A percentile compares a stretch with the other conserved stretches of the same genome.
These are phyloP conservation scores for Wickerhamiella parazyma DNA, from an alignment of 805 yeast genomes.

Conservation along the genomic window DNA sequence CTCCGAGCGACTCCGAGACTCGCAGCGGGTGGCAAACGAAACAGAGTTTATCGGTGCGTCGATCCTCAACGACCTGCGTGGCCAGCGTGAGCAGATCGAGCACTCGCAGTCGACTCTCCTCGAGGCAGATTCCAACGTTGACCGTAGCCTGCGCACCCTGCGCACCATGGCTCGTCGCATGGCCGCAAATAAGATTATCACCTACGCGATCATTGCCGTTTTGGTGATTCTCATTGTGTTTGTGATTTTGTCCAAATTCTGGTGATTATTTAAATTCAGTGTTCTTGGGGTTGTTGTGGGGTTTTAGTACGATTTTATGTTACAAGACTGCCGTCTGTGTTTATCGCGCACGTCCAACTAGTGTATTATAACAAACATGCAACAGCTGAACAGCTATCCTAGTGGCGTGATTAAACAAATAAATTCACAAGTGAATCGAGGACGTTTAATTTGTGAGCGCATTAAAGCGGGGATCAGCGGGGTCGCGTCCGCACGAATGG, in stretches of 20 bases:
- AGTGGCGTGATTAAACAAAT: too few relatives aligned
- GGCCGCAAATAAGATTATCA: slow-evolving; percentile 80
- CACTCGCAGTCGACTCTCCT: slow-evolving; percentile 74
- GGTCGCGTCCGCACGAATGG: too few relatives aligned
- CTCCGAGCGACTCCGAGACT: slow-evolving; percentile 69
- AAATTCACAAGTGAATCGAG: too few relatives aligned
- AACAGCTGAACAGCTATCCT: too few relatives aligned
- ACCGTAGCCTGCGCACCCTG: slow-evolving; percentile 72
- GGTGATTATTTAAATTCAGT: slow-evolving; percentile 25
- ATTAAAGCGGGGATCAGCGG: too few relatives aligned
- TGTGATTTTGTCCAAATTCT: slow-evolving; percentile 72
- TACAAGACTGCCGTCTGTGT: too few relatives aligned
- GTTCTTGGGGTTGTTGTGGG: too few relatives aligned
- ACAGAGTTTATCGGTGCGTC: slow-evolving; percentile 87
- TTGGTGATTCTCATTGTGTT: slow-evolving; percentile 66
- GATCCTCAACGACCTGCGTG: slow-evolving; percentile 72
- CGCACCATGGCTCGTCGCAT: slow-evolving; percentile 83
- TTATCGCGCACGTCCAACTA: too few relatives aligned
- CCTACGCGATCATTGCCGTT: slow-evolving; percentile 83
- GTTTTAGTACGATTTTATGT: too few relatives aligned
- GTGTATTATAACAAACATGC: too few relatives aligned
- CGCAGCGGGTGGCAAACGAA: slow-evolving; percentile 81
- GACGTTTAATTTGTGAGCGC: too few relatives aligned
- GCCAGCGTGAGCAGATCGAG: slow-evolving; percentile 84
- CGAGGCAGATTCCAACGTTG: slow-evolving; percentile 89